phyloP scores from a whole-genome alignment of 805 yeast genomes.

The Yueomyces sp. region DNA sequence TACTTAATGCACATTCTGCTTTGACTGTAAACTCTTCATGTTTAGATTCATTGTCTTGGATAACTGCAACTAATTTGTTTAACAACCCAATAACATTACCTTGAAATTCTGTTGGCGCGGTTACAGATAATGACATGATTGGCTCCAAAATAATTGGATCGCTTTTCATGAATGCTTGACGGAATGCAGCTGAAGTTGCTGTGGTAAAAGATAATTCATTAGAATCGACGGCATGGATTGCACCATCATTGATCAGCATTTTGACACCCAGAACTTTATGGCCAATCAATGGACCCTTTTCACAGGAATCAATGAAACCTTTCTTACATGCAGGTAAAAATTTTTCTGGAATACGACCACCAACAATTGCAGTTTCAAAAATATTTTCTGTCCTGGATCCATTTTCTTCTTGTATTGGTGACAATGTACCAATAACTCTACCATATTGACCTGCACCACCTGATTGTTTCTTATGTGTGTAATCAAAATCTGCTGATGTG shows the following conservation, averaged over 20 bases:
- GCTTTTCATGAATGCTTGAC: conserved; percentile 73
- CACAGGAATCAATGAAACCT: conserved; percentile 90
- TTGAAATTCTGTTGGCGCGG: conserved; percentile 95
- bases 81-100: conserved; percentile 81
- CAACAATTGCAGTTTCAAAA: conserved; percentile 81
- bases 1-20: conserved; percentile 93
- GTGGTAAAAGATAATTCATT: conserved; percentile 90
- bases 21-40: conserved; percentile 86
- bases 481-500: conserved; percentile 64
- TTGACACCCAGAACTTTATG: conserved; percentile 85
- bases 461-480: conserved; percentile 92
- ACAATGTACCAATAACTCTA: conserved; percentile 77
- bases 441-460: conserved; percentile 99
- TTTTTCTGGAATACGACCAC: conserved; percentile 95
- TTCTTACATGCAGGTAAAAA: conserved; percentile 86
- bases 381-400: conserved; percentile 34
- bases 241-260: conserved; percentile 95
- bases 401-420: conserved; percentile 39
- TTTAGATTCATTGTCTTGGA: conserved; percentile 86
- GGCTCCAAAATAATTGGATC: conserved; percentile 90
- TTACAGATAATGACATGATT: conserved; percentile 83
- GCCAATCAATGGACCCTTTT: conserved; percentile 94
- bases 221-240: conserved; percentile 92
- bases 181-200: conserved; percentile 86
- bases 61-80: conserved; percentile 85